phyloP scores from a whole-genome alignment of 1,139 yeast genomes.

The Sugiyamaella japonica region DNA sequence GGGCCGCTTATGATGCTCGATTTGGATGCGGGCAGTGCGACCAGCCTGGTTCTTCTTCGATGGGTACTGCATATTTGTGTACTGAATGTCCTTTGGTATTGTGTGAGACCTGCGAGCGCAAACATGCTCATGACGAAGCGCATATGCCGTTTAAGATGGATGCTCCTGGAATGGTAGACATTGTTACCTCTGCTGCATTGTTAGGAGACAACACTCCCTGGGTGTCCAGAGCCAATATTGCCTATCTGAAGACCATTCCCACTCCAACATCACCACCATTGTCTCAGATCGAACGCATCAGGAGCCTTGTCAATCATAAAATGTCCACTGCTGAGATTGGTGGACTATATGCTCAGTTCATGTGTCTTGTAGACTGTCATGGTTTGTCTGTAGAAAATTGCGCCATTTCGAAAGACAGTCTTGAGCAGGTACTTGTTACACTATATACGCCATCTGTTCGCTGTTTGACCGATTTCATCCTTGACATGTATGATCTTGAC shows the following conservation, averaged over 20 bases:
- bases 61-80: constrained; percentile 27
- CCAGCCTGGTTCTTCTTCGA: constrained; percentile 9
- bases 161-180: constrained; percentile 6
- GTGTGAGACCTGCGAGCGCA: constrained; percentile 30
- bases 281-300: constrained; percentile 17
- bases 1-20: constrained; percentile 11
- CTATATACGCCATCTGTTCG: constrained; percentile 1
- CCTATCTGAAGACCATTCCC: constrained; percentile 6
- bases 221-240: constrained; percentile 24
- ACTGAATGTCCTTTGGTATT: constrained; percentile 24
- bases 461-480: constrained; percentile 20
- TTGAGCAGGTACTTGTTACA: constrained; percentile 9
- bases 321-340: constrained; percentile 29
- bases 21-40: not conserved
- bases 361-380: constrained; percentile 26
- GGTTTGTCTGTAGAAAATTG: constrained; percentile 1
- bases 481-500: constrained; percentile 28
- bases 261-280: constrained; percentile 14
- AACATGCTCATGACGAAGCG: constrained; percentile 24
- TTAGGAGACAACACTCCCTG: constrained; percentile 23
- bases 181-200: constrained; percentile 2
- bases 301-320: constrained; percentile 1
- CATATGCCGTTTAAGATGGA: constrained; percentile 30
- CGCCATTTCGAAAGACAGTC: constrained; percentile 8
- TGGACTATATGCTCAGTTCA: constrained; percentile 34